These are phyloP conservation scores for Xylona heveae DNA, from an alignment of 495 filamentous ascomycete species.

Conservation along the genomic window DNA sequence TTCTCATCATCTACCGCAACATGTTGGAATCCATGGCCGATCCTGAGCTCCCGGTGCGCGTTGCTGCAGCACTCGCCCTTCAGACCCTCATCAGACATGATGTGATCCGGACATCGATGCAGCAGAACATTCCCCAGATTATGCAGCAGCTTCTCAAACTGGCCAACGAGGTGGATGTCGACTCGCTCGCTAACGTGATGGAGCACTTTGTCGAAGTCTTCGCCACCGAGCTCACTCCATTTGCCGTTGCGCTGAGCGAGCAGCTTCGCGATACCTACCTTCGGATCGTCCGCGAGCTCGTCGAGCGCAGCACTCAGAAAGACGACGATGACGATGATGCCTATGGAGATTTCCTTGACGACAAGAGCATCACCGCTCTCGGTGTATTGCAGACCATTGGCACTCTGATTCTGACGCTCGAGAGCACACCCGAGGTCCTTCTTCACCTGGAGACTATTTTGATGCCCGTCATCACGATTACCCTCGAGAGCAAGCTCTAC, in stretches of 20 bases:
- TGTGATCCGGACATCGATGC: constrained; percentile 80
- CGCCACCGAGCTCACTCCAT: constrained; percentile 83
- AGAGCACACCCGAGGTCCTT: constrained; percentile 89
- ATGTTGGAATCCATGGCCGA: constrained; percentile 96
- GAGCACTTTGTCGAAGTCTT: constrained; percentile 99
- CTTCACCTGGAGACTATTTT: constrained; percentile 83
- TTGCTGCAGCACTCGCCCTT: constrained; percentile 82
- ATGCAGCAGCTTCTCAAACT: constrained; percentile 97
- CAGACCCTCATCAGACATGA: constrained; percentile 94
- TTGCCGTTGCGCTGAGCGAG: constrained; percentile 92
- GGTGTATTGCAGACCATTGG: constrained; percentile 96
- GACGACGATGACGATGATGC: constrained; percentile 49
- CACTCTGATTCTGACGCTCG: constrained; percentile 85
- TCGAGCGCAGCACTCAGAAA: constrained; percentile 59
- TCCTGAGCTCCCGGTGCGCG: constrained; percentile 69
- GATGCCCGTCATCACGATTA: constrained; percentile 92
- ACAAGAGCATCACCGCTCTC: constrained; percentile 94
- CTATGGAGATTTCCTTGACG: constrained; percentile 81
- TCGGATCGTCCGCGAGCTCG: constrained; percentile 73
- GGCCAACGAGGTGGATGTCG: constrained; percentile 87
- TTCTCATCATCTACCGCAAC: constrained; percentile 87
- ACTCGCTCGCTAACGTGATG: constrained; percentile 96
- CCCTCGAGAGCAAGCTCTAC: constrained; percentile 91
- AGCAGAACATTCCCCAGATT: constrained; percentile 95
- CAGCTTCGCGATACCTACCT: constrained; percentile 93